Conservation (phyloP, 2,329 filamentous ascomycete genomes). For the Clathrospora elynae region DNA sequence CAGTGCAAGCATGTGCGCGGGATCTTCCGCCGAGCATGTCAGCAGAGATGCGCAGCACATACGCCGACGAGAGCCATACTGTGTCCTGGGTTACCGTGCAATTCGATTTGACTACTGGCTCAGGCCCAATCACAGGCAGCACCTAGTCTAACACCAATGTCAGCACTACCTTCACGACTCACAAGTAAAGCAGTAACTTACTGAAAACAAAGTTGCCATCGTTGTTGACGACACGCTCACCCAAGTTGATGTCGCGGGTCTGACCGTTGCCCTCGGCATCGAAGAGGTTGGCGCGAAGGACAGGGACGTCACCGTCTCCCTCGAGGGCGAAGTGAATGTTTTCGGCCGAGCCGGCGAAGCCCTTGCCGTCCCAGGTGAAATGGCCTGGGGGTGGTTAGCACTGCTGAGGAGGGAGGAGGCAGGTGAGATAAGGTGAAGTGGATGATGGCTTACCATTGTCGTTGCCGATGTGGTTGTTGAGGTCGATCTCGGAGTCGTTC, state of each 20-base stretch:
- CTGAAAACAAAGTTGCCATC: constrained; percentile 49
- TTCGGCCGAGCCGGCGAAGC: constrained; percentile 56
- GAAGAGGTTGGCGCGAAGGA: constrained; percentile 59
- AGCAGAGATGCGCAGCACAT: too few species aligned
- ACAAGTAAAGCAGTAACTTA: constrained; percentile 11
- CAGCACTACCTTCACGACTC: too few species aligned
- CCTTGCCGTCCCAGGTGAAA: constrained; percentile 55
- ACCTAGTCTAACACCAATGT: too few species aligned
- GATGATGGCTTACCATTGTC: constrained; percentile 50
- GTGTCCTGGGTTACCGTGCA: too few species aligned
- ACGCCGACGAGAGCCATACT: too few species aligned
- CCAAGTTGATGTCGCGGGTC: constrained; percentile 59
- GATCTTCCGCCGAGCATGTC: too few species aligned
- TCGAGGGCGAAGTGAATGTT: constrained; percentile 58
- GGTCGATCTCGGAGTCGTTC: constrained; percentile 55
- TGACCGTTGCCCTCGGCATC: constrained; percentile 52
- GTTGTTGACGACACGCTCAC: constrained; percentile 60
- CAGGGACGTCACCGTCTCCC: constrained; percentile 56
- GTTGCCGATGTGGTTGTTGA: constrained; percentile 60
- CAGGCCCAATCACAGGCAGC: too few species aligned
- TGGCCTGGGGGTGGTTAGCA: constrained; percentile 35
- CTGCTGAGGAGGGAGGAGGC: too few species aligned
- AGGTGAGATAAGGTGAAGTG: background rate
- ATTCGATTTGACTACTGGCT: too few species aligned
- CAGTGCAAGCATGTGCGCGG: too few species aligned